Conservation (phyloP, 345 rosid genomes). For the Eucalyptus polyanthemos region DNA sequence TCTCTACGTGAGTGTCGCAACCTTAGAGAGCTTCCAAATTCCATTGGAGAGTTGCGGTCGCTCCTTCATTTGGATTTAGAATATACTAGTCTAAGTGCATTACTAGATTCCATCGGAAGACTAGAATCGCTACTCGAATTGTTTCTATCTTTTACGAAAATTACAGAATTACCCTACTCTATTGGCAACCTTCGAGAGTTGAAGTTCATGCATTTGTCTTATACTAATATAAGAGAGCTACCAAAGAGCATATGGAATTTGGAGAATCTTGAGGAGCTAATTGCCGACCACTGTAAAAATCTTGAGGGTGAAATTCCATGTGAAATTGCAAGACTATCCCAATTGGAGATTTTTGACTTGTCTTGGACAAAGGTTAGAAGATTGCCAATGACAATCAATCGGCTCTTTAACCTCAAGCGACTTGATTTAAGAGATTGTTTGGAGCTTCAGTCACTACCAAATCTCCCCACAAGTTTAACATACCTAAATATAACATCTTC, state of each 20-base stretch:
- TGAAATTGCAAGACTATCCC: background rate
- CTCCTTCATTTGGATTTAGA: too few species aligned
- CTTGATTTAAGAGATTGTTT: accelerated
- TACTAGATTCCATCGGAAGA: background rate
- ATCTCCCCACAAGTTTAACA: background rate
- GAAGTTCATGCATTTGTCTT: background rate
- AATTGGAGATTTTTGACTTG: background rate
- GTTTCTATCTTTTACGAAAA: accelerated
- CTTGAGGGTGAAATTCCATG: background rate
- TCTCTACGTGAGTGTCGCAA: too few species aligned
- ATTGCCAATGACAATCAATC: background rate
- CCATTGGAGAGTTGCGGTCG: too few species aligned
- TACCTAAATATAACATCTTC: accelerated
- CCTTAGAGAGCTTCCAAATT: too few species aligned
- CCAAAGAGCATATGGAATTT: background rate
- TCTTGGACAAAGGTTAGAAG: background rate
- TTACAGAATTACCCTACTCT: background rate
- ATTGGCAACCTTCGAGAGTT: background rate
- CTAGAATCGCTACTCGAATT: background rate
- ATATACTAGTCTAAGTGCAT: too few species aligned
- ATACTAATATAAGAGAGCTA: background rate
- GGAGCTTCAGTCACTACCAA: background rate
- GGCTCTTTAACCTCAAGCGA: background rate
- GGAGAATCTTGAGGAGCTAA: background rate
- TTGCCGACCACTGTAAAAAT: accelerated